Percentiles rank a stretch among this genome's conserved stretches.
These are phyloP conservation scores for Fusarium sp. DNA, from an alignment of 2,329 filamentous ascomycete genomes.

Conservation along the genomic window DNA sequence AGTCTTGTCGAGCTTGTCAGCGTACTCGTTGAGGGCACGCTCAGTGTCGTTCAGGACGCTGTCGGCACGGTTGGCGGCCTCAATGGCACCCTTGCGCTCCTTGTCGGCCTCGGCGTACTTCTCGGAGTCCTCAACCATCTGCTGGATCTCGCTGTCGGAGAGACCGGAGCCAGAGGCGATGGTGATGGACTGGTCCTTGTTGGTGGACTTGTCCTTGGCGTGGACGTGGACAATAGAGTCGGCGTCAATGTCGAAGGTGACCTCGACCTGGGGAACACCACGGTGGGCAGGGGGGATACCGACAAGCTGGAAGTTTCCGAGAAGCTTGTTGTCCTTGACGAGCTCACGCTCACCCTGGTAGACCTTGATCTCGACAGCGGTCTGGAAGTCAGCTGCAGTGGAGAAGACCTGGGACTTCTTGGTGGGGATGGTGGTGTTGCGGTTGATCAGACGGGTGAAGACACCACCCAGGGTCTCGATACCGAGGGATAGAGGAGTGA, in stretches of 20 bases:
- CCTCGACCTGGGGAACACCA: conserved; percentile 95
- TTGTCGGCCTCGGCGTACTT: conserved; percentile 95
- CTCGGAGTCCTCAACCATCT: conserved; percentile 98
- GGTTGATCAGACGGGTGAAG: conserved; percentile 98
- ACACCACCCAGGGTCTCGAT: conserved; percentile 98
- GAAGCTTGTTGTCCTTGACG: conserved; percentile 97
- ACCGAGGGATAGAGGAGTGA: conserved; percentile 95
- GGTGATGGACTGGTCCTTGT: conserved; percentile 99
- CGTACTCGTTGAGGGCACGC: conserved; percentile 96
- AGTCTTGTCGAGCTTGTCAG: conserved; percentile 95
- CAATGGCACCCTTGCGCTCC: conserved; percentile 95
- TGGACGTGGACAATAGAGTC: conserved; percentile 98
- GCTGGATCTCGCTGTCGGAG: conserved; percentile 92
- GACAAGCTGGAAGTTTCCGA: conserved; percentile 99
- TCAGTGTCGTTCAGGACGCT: conserved; percentile 97
- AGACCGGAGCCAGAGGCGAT: conserved; percentile 98
- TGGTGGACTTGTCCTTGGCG: conserved; percentile 98
- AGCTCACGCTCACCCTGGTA: conserved; percentile 99
- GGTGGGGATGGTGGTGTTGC: conserved; percentile 98
- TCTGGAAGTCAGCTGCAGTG: conserved; percentile 97
- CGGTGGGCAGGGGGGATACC: conserved; percentile 96
- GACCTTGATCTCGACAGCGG: conserved; percentile 99
- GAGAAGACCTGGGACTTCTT: conserved; percentile 99
- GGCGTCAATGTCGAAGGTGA: conserved; percentile 98
- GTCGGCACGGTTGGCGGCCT: conserved; percentile 97